Percentiles rank a stretch among this genome's conserved stretches.
Evolutionary conservation across 1,284 basidiomycete species (phyloP).

Genomic region (Trichosporon sp.): DNA sequence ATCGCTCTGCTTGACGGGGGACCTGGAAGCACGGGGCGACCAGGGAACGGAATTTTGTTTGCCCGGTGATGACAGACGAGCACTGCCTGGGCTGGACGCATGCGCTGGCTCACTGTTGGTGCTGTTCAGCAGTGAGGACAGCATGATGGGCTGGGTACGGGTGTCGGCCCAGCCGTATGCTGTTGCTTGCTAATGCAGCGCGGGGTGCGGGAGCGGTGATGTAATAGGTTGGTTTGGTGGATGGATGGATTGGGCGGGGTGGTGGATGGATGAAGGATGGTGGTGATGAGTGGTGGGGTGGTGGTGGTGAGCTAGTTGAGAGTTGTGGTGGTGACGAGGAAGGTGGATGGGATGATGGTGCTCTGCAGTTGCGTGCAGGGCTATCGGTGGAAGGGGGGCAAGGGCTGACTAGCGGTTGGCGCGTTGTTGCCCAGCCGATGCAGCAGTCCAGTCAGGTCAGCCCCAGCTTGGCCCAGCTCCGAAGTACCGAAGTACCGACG

Average conservation of each 20-base stretch:
- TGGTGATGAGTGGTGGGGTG: slow-evolving; percentile 18
- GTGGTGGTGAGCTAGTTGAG: slow-evolving; percentile 20
- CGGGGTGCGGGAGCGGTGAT: background rate
- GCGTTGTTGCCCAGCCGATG: background rate
- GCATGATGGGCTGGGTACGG: slow-evolving; percentile 20
- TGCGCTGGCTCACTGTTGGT: slow-evolving; percentile 21
- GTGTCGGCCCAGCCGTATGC: slow-evolving; percentile 9
- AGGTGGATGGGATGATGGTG: background rate
- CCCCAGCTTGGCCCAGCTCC: background rate
- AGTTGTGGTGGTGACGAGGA: slow-evolving; percentile 19
- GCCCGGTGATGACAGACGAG: slow-evolving; percentile 6
- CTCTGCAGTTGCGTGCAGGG: background rate
- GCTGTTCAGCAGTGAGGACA: slow-evolving; percentile 23
- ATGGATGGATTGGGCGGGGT: slow-evolving; percentile 16
- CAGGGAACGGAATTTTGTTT: slow-evolving; percentile 19
- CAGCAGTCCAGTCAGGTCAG: background rate
- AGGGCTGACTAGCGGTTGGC: background rate
- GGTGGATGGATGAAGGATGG: slow-evolving; percentile 19
- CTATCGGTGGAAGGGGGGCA: background rate
- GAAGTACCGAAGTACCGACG: slow-evolving; percentile 1
- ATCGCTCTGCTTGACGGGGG: slow-evolving; percentile 13
- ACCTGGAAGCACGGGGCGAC: slow-evolving; percentile 12
- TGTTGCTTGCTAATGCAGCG: slow-evolving; percentile 16
- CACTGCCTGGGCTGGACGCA: slow-evolving; percentile 14
- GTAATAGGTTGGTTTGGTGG: background rate